These are phyloP conservation scores for Penicillium sp. DNA, from an alignment of 2,329 filamentous ascomycete genomes.

Conservation along the genomic window DNA sequence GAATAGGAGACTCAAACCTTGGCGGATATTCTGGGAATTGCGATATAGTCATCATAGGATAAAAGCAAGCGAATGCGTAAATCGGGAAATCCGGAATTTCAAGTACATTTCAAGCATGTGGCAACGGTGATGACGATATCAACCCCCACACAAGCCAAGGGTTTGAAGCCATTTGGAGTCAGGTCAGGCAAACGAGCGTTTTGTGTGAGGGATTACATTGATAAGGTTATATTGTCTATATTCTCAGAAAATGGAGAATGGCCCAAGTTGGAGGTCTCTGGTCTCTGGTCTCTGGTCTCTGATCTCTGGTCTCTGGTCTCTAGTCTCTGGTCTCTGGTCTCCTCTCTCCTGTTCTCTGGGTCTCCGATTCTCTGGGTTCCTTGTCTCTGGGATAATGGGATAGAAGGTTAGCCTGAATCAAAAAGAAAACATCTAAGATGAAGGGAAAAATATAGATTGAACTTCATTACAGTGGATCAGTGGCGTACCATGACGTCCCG, in stretches of 20 bases:
- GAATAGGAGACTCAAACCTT: background rate
- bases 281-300: background rate
- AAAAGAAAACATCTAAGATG: background rate
- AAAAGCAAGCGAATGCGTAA: background rate
- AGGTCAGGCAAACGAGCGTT: background rate
- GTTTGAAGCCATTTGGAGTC: background rate
- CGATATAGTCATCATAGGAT: background rate
- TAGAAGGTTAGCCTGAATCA: background rate
- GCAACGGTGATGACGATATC: conserved; percentile 11
- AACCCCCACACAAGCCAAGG: conserved; percentile 6
- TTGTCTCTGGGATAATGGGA: background rate
- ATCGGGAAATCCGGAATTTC: background rate
- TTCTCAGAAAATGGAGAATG: background rate
- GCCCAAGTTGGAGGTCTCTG: background rate
- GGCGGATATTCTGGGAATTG: background rate
- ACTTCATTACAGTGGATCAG: conserved; percentile 7
- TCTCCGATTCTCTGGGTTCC: background rate
- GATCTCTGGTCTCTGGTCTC: too few relatives aligned
- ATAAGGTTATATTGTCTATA: background rate
- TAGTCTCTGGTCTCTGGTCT: background rate
- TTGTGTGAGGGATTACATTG: background rate
- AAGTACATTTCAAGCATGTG: conserved; percentile 4
- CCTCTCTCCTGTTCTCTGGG: background rate
- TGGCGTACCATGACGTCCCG: conserved; percentile 16
- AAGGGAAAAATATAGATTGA: background rate